Conservation (phyloP, 371 early-diverging fungal genomes). For the Rhizopus delemar region DNA sequence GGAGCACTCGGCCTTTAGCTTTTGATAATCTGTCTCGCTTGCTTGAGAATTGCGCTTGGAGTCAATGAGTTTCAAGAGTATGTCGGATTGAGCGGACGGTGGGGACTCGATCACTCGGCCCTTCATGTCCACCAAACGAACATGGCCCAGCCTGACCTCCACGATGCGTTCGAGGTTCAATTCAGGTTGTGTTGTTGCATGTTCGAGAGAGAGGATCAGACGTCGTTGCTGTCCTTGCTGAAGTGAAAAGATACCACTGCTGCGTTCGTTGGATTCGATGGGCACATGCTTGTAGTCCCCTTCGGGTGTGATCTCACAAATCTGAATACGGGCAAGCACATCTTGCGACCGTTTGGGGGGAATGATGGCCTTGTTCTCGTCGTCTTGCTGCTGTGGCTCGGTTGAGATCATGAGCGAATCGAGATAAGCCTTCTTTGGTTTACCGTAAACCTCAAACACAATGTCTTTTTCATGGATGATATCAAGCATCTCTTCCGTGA, state of each 20-base stretch:
- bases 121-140: slow-evolving; percentile 66
- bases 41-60: slow-evolving; percentile 15
- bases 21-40: slow-evolving; percentile 32
- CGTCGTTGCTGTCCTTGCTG: slow-evolving; percentile 84
- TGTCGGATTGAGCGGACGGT: slow-evolving; percentile 35
- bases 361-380: neutral
- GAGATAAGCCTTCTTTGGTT: slow-evolving; percentile 44
- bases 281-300: slow-evolving; percentile 69
- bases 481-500: slow-evolving; percentile 46
- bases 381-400: neutral
- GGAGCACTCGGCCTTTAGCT: slow-evolving; percentile 55
- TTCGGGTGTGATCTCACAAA: slow-evolving; percentile 57
- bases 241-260: slow-evolving; percentile 51
- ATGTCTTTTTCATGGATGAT: slow-evolving; percentile 40
- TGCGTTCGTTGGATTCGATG: slow-evolving; percentile 14
- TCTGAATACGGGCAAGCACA: slow-evolving; percentile 54
- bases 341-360: slow-evolving; percentile 29
- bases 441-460: slow-evolving; percentile 64
- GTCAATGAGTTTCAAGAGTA: slow-evolving; percentile 48
- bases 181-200: slow-evolving; percentile 56
- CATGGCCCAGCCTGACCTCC: slow-evolving; percentile 56
- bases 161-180: slow-evolving; percentile 59
- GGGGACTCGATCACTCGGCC: slow-evolving; percentile 57
- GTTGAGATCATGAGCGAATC: slow-evolving; percentile 15
- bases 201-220: slow-evolving; percentile 56